These are phyloP conservation scores for Pilobolus umbonatus DNA, from an alignment of 192 early-diverging fungal species.

Conservation along the genomic window DNA sequence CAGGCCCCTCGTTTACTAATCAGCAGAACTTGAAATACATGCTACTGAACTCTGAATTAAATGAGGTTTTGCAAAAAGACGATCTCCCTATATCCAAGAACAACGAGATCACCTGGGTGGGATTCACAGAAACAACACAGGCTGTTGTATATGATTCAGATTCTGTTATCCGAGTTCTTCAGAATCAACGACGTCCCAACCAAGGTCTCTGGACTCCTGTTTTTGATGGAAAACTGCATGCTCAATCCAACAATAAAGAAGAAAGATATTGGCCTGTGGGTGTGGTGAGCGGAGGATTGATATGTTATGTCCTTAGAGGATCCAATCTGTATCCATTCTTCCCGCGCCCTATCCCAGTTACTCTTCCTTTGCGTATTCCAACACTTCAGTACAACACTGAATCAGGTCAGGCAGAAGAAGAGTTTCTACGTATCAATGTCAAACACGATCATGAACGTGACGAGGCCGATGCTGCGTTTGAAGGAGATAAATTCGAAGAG, in stretches of 20 bases:
- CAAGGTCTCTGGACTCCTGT: slow-evolving; percentile 81
- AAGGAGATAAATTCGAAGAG: slow-evolving; percentile 27
- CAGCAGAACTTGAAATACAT: slow-evolving; percentile 59
- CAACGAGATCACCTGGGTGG: slow-evolving; percentile 70
- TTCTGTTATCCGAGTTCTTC: slow-evolving; percentile 69
- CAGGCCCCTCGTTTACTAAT: slow-evolving; percentile 16
- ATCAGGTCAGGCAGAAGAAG: slow-evolving; percentile 34
- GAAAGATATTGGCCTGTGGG: slow-evolving; percentile 87
- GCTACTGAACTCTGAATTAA: slow-evolving; percentile 53
- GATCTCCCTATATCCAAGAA: slow-evolving; percentile 58
- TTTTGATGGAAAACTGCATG: slow-evolving; percentile 55
- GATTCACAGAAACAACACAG: slow-evolving; percentile 76
- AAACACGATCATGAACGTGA: slow-evolving; percentile 53
- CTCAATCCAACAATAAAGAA: slow-evolving; percentile 33
- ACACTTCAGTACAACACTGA: slow-evolving; percentile 49
- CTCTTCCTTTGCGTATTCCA: slow-evolving; percentile 65
- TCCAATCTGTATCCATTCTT: slow-evolving; percentile 55
- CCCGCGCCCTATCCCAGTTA: slow-evolving; percentile 65
- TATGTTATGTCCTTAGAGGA: slow-evolving; percentile 66
- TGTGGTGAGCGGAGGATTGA: slow-evolving; percentile 60
- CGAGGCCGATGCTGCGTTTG: slow-evolving; percentile 43
- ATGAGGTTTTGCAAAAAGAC: slow-evolving; percentile 52
- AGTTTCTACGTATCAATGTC: slow-evolving; percentile 45
- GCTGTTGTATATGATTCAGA: slow-evolving; percentile 77
- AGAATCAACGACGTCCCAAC: slow-evolving; percentile 58